Evolutionary conservation across 176 grass and related monocot genomes (phyloP), one percentile per base, ranked within the genome.

Genomic region (Triticum monococcum): DNA sequence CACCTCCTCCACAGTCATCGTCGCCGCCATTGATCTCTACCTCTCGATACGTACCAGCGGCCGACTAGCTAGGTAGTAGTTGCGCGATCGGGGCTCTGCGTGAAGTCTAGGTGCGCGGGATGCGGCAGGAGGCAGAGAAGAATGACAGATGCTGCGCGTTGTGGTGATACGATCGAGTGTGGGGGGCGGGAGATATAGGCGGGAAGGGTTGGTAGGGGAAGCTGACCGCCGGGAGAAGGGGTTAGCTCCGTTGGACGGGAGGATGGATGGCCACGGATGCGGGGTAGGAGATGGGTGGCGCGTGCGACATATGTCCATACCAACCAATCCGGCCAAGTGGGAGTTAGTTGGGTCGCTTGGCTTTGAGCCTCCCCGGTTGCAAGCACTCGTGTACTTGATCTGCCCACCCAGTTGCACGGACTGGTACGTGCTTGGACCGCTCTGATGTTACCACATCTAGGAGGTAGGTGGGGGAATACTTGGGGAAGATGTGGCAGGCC

Each of bases 201-300:
- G 20, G 6, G 30, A 75, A 50, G 1, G 35, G 35, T 54, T 18
- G 50, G 50, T 18, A 2, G 50, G 50, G 50, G 0, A 17, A 54
- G 50, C 50, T 12, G 24, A 10, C 16, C 5, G 7, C 9, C 0
- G 8, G 5, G 5, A 20, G 18, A 20, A 17, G 35, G 70, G 14
- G 85, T 84, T 95, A 89, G 93, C 86, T 95, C 80, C 3, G 75
- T 20, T 64, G 90, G 88, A 95, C 88, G 93, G 93, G 86, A 79
- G 75, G 93, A 95, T 95, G 88, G 79, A 12, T 59, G 20, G 64
- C 88, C 93, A 95, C 90, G 93, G 28, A 75, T 1, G 17, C 7
- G 16, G 5, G 50, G 0, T 54, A 54, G 0, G 5, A 18, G 50
- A 54, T 18, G 50, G 5, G 50, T 54, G 50, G 16, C 50, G 16